These are phyloP conservation scores for Triglochin maritima DNA, from an alignment of 106 monocot species.

Conservation along the genomic window DNA sequence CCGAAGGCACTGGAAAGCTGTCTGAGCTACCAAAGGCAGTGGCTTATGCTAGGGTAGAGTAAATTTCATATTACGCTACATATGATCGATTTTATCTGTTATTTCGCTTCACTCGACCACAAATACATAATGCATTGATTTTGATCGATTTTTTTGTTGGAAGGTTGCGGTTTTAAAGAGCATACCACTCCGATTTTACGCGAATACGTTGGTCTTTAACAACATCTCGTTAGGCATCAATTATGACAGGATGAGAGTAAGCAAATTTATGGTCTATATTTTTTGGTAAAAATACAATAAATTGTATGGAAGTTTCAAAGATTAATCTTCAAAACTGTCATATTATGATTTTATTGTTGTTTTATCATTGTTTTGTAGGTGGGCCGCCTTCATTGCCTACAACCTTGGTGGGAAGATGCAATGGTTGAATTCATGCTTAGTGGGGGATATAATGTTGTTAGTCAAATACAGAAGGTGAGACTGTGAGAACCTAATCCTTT, in stretches of 20 bases:
- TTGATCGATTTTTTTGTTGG: not conserved
- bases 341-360: too few relatives aligned
- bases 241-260: constrained; percentile 13
- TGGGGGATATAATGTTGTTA: constrained; percentile 16
- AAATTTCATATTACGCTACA: too few relatives aligned
- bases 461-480: constrained; percentile 10
- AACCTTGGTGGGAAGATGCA: constrained; percentile 14
- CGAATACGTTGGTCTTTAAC: constrained; percentile 1
- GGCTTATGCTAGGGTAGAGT: constrained; percentile 83
- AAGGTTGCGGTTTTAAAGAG: constrained; percentile 13
- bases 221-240: not conserved
- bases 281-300: not conserved
- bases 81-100: not conserved
- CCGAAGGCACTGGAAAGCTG: constrained; percentile 68
- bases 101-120: too few relatives aligned
- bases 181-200: constrained; percentile 16
- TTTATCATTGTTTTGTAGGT: not conserved
- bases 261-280: not conserved
- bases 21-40: constrained; percentile 41
- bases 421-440: constrained; percentile 19
- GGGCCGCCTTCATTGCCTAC: constrained; percentile 15
- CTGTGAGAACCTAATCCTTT: too few relatives aligned
- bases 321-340: too few relatives aligned
- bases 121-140: too few relatives aligned
- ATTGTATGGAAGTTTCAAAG: not conserved